Evolutionary conservation across 73 alveolate genomes (phyloP).

Genomic region (Uronychia binucleata): DNA sequence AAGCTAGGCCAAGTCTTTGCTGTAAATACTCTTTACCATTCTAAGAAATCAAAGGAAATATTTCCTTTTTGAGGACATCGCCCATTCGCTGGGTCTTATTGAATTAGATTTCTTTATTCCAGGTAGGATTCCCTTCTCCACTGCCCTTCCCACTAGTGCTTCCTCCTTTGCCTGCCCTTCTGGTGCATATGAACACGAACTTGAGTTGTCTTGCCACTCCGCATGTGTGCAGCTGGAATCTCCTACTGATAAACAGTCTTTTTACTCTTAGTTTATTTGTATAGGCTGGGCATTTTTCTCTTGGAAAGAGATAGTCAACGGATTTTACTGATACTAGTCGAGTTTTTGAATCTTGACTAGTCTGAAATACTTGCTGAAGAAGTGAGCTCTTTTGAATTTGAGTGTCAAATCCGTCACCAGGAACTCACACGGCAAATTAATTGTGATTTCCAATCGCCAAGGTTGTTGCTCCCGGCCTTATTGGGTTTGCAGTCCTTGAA

Average conservation of each 20-base stretch:
- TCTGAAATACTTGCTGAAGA: not conserved
- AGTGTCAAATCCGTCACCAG: not conserved
- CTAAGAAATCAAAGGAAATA: not conserved
- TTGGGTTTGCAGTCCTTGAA: too few species aligned
- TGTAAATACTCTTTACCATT: not conserved
- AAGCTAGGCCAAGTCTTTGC: slow-evolving; percentile 40
- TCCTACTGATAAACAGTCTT: not conserved
- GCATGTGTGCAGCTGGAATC: not conserved
- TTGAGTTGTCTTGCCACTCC: not conserved
- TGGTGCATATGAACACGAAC: not conserved
- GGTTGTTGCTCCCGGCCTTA: too few species aligned
- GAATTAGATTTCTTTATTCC: not conserved
- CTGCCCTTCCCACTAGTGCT: too few species aligned
- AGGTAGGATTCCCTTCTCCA: too few species aligned
- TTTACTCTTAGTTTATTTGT: too few species aligned
- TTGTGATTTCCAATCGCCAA: not conserved
- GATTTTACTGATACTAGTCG: too few species aligned
- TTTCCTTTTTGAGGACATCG: not conserved
- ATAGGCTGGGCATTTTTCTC: not conserved
- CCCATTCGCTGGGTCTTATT: not conserved
- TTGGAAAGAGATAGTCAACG: not conserved
- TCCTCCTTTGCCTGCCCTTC: too few species aligned
- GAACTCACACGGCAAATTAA: not conserved
- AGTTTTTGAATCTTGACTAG: too few species aligned
- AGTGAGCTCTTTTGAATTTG: not conserved